Evolutionary conservation across 176 grass and related monocot genomes (phyloP), one percentile per base, ranked within the genome.

Genomic region (Carex littledalei): DNA sequence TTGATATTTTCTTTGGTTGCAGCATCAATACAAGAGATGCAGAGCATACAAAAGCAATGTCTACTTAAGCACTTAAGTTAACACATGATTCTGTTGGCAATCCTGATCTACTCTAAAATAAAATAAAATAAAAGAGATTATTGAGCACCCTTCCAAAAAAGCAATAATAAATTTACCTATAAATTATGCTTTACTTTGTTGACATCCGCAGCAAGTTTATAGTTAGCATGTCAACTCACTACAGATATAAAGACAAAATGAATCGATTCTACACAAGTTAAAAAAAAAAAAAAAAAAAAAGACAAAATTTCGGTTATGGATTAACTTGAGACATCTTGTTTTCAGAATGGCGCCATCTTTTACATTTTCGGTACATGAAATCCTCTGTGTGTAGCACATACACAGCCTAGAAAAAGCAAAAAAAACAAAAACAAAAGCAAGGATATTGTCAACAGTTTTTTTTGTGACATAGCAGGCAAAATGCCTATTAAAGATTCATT

Each of bases 371-470:
- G 35, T 88, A 94, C 56, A 99, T 87, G 87, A 89, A 95, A 94
- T 99, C 96, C 84, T 99, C 96, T 1, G 96, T 99, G 47, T 99
- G 92, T 50, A 99, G 91, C 47, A 99, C 96, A 92, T 95, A 99
- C 0, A 89, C 91, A 34, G 94, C 91, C 96, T 99, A 85, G 24
- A 81, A 29, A 79, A 8, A 49, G 8, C 0, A 10, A 49, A 2
- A 15, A 84, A 12, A 12, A 16, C 3, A 78, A 82, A 57, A 4
- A 71, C 0, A 45, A 45, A 45, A 8, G 6, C 7, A 45, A 13
- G 74, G 43, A 59, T 45, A 26, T 10, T 65, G 41, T 18, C 39
- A 49, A 52, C 14, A 77, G 10, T 49, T 50, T 50, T 50, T 50
- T 50, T 50, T 50, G 9, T 50, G 47, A 50, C 47, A 11, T 50